Percentiles rank a stretch among this genome's conserved stretches.
Evolutionary conservation across 306 rosid genomes (phyloP).

Genomic region (Leucaena leucocephala): DNA sequence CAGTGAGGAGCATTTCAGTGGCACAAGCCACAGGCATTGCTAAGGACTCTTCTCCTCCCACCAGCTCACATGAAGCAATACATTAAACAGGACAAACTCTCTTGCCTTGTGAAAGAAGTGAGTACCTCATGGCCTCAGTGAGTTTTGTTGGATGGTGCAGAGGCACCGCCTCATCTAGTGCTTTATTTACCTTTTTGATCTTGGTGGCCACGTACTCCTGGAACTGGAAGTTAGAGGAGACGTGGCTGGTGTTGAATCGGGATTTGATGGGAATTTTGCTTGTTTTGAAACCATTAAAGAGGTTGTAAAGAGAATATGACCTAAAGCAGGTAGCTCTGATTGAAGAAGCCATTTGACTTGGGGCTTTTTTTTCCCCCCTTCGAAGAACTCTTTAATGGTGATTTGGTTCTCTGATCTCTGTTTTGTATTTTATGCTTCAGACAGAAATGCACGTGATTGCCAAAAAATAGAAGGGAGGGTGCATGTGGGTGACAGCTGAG

Average conservation of each 20-base stretch:
- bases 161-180: conserved; percentile 48
- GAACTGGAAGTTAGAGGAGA: neutral
- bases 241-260: neutral
- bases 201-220: conserved; percentile 38
- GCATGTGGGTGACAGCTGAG: no score
- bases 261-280: neutral
- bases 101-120: conserved; percentile 35
- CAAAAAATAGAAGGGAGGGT: no score
- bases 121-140: conserved; percentile 45
- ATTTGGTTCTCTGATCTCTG: no score
- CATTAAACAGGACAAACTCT: conserved; percentile 39
- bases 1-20: conserved; percentile 43
- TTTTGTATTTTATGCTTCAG: no score
- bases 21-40: conserved; percentile 44
- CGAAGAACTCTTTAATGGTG: no score
- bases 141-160: conserved; percentile 35
- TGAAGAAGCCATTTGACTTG: conserved; percentile 9
- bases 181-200: conserved; percentile 32
- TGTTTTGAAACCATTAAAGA: neutral
- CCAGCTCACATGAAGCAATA: conserved; percentile 45
- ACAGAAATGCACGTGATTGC: no score
- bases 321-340: neutral
- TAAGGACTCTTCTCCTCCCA: conserved; percentile 44
- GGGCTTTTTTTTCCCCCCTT: no score
- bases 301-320: neutral